Evolutionary conservation across 139 green algal species (phyloP).

Genomic region (Micromonas commoda): DNA sequence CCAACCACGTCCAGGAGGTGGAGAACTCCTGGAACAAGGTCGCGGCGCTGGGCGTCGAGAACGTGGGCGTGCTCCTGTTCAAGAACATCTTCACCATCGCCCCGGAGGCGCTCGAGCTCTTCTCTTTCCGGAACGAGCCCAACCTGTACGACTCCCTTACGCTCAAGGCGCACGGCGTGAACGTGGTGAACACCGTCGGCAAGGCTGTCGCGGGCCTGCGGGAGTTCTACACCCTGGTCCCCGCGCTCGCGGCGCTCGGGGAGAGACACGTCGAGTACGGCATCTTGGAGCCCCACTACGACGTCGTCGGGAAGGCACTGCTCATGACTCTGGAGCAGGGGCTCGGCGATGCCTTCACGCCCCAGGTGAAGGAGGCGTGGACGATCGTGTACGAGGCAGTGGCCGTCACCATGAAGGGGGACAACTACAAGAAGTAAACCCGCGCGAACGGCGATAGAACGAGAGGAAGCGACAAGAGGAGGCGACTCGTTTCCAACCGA

Average conservation of each 20-base stretch:
- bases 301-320: slow-evolving; percentile 11
- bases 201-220: background rate
- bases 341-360: slow-evolving; percentile 6
- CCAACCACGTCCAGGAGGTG: no score
- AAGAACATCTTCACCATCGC: slow-evolving; percentile 5
- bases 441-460: no score
- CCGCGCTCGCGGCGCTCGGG: background rate
- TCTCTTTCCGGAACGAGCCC: background rate
- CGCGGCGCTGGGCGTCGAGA: no score
- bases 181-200: slow-evolving; percentile 19
- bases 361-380: no score
- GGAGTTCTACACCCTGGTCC: slow-evolving; percentile 13
- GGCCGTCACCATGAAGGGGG: no score
- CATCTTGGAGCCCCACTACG: slow-evolving; percentile 21
- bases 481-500: no score
- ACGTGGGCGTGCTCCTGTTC: background rate
- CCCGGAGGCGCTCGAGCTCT: background rate
- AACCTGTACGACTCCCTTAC: background rate
- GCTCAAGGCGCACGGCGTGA: slow-evolving; percentile 8
- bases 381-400: no score
- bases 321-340: background rate
- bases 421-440: no score
- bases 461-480: no score
- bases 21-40: no score
- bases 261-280: slow-evolving; percentile 23